Base-by-base conservation (phyloP, 768 basidiomycete species). In the Stropharia rugosoannulata region DNA sequence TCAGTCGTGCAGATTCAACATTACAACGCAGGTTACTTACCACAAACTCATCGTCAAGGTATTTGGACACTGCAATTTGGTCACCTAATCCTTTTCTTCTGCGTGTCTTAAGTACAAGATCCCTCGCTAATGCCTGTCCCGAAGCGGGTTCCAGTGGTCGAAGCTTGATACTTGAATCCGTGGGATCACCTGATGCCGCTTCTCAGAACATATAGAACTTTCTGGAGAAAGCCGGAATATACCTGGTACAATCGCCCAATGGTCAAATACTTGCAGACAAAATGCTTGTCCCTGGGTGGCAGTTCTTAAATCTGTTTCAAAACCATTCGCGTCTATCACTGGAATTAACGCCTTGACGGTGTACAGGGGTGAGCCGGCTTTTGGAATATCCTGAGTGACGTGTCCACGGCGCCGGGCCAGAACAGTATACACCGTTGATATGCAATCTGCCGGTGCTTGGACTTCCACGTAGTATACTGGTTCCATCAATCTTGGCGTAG, bases 241-340 rank as follows among this genome's bases (percentile, higher is more conserved):
- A 90, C 92, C 93, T 64, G 96, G 96, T n/a, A 98, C 96, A 65
- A 96, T 91, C 13, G 90, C 89, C 97, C 97, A 99, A 65, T 99
- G 97, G 70, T 98, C 96, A 72, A 98, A 99, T 59, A 93, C 85
- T 71, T 98, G 95, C 64, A 94, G 77, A 66, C 95, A 97, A 77
- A 98, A 98, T n/a, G 97, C 97, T 71, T 98, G 97, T 25, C 97
- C 97, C 72, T 97, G 94, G 22, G 97, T 99, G 45, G 97, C 94
- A 46, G 95, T 98, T 64, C 97, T 79, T 68, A 99, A 74, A 75
- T 99, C 97, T 4, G 95, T 97, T 77, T 99, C 97, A 70, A 99
- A 99, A 0, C 97, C 97, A 66, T 98, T 98, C 43, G 97, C 93
- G 68, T 99, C 97, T 59, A 99, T 93, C 44, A 98, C 96, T 2